Evolutionary conservation across 1,284 basidiomycete genomes (phyloP), one percentile per base, ranked within the genome.

Genomic region (Papiliotrema flavescens): DNA sequence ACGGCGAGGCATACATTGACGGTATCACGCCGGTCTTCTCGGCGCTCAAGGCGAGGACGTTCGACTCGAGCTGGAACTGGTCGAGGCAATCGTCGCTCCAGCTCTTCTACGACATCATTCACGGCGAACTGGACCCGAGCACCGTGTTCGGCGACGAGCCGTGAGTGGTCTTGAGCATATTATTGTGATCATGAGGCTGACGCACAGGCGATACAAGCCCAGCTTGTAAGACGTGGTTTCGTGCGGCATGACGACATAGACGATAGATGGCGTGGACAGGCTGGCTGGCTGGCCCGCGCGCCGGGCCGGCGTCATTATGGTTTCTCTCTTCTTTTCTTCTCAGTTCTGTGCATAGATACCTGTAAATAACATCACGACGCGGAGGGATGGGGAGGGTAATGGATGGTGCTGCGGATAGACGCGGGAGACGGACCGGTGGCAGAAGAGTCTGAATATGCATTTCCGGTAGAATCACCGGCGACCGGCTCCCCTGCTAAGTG

Each of bases 21-120:
- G 95, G 95, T 45, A 96, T 98, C 63, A 85, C 93, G 72, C 94
- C 95, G 17, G 82, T 84, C 55, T 98, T 98, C 79, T 90, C 94
- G 68, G 86, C 90, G 2, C 81, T 95, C 73, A 98, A 98, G 78
- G 95, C 94, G 19, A 89, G 96, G 49, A 90, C 89, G 72, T 98
- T 98, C 80, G 93, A 97, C 75, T 97, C 93, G 11, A 92, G 88
- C 13, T 98, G 95, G 95, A 98, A 98, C 76, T 98, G 95, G 96
- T 93, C 90, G 49, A 87, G 95, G 63, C 93, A 97, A 78, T 92
- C 95, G 62, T 90, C 93, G 24, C 81, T 98, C 40, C 80, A 90
- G 57, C 91, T 98, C 88, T 98, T 88, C 80, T 97, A 94, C 79
- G 94, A 97, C 73, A 95, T 98, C 76, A 90, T 97, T 71, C 93